phyloP scores from a whole-genome alignment of 2,329 filamentous ascomycete genomes.

The Botrytis hyacinthi region DNA sequence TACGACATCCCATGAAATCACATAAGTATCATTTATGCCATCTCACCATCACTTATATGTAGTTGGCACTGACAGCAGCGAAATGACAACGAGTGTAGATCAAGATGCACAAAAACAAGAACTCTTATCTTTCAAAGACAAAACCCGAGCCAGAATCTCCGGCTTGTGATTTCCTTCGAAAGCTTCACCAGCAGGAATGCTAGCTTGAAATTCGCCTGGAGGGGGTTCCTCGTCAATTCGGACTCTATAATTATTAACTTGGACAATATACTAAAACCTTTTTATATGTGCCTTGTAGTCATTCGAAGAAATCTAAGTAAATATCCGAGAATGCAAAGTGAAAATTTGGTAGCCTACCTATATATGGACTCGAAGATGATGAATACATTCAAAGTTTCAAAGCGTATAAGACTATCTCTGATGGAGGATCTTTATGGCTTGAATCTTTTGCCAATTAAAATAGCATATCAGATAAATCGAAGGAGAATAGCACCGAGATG shows the following conservation, averaged over 20 bases:
- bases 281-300: neutral
- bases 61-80: neutral
- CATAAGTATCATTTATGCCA: neutral
- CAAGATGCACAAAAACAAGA: neutral
- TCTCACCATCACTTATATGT: neutral
- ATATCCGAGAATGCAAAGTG: neutral
- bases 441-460: fast-evolving
- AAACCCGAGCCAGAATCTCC: neutral
- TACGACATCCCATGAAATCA: neutral
- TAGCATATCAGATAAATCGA: fast-evolving
- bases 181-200: neutral
- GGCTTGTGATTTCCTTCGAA: neutral
- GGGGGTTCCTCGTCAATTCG: fast-evolving
- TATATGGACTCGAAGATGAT: neutral
- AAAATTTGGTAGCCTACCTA: neutral
- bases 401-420: neutral
- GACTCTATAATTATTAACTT: neutral
- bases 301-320: neutral
- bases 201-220: neutral
- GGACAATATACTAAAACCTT: neutral
- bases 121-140: neutral
- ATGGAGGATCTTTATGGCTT: neutral
- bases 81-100: too few species aligned
- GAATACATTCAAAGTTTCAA: neutral
- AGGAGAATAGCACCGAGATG: fast-evolving